Conservation (phyloP, 176 grass and related monocot species). For the Avena atlantica region DNA sequence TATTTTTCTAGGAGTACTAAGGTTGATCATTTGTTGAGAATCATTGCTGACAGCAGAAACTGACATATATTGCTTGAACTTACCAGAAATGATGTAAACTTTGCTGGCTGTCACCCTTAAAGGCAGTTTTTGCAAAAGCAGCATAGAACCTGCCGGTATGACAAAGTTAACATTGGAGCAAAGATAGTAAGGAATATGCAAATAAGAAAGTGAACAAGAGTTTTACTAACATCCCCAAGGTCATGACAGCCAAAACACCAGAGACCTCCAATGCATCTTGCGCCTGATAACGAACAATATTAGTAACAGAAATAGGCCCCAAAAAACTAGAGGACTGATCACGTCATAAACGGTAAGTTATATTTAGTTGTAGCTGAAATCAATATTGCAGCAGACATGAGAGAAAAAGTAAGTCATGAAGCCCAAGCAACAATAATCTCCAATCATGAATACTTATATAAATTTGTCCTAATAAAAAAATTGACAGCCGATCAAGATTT, state of each 20-base stretch:
- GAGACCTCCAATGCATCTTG: slow-evolving; percentile 87
- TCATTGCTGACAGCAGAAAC: slow-evolving; percentile 2
- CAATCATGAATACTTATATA: neutral
- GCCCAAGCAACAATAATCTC: neutral
- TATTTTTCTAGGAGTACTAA: slow-evolving; percentile 19
- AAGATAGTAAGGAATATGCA: slow-evolving; percentile 22
- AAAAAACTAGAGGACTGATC: slow-evolving; percentile 16
- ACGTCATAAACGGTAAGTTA: slow-evolving; percentile 14
- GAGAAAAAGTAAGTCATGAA: slow-evolving; percentile 13
- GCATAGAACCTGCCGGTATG: slow-evolving; percentile 82
- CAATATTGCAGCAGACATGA: neutral
- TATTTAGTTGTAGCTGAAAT: neutral
- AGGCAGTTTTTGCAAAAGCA: slow-evolving; percentile 97
- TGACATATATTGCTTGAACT: slow-evolving; percentile 40
- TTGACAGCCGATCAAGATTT: neutral
- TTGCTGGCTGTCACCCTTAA: slow-evolving; percentile 90
- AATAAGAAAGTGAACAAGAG: slow-evolving; percentile 40
- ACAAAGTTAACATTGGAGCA: slow-evolving; percentile 36
- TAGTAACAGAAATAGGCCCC: slow-evolving; percentile 19
- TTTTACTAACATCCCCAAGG: slow-evolving; percentile 94
- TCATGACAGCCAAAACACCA: slow-evolving; percentile 95
- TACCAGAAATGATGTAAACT: slow-evolving; percentile 99
- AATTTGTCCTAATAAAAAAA: neutral
- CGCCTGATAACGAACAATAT: slow-evolving; percentile 58
- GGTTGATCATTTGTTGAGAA: slow-evolving; percentile 3